Evolutionary conservation across 176 grass and related monocot genomes (phyloP).

Genomic region (Oryza glumipatula): DNA sequence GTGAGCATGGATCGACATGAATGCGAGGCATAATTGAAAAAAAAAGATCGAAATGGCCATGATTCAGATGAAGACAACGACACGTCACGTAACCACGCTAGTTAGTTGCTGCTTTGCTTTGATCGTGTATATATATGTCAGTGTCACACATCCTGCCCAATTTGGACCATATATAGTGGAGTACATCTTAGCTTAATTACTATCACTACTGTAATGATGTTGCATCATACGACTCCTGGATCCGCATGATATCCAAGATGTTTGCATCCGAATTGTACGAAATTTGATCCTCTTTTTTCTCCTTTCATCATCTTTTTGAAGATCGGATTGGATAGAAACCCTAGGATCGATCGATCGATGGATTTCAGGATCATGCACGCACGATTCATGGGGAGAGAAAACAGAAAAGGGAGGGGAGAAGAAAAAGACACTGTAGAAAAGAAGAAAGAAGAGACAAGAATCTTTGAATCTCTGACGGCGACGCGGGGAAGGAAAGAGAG

Average conservation of each 20-base stretch:
- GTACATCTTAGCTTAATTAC: too few species aligned
- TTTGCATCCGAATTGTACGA: too few species aligned
- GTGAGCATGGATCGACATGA: neutral
- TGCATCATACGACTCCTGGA: too few species aligned
- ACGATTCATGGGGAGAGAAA: neutral
- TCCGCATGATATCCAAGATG: too few species aligned
- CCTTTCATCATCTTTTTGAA: neutral
- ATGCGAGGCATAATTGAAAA: slow-evolving; percentile 3
- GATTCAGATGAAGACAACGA: neutral
- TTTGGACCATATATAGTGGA: too few species aligned
- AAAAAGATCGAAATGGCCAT: neutral
- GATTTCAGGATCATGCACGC: neutral
- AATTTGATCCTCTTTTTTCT: neutral
- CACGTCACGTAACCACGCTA: too few species aligned
- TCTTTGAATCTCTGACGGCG: neutral
- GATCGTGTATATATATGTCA: too few species aligned
- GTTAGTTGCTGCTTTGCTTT: too few species aligned
- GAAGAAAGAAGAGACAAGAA: neutral
- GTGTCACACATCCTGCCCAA: too few species aligned
- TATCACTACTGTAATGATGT: too few species aligned
- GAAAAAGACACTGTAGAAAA: neutral
- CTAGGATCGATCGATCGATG: neutral
- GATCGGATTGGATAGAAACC: neutral
- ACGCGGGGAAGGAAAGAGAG: neutral
- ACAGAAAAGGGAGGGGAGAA: neutral